Conservation (phyloP, 495 filamentous ascomycete species). For the Trichocladium uniseriatum region DNA sequence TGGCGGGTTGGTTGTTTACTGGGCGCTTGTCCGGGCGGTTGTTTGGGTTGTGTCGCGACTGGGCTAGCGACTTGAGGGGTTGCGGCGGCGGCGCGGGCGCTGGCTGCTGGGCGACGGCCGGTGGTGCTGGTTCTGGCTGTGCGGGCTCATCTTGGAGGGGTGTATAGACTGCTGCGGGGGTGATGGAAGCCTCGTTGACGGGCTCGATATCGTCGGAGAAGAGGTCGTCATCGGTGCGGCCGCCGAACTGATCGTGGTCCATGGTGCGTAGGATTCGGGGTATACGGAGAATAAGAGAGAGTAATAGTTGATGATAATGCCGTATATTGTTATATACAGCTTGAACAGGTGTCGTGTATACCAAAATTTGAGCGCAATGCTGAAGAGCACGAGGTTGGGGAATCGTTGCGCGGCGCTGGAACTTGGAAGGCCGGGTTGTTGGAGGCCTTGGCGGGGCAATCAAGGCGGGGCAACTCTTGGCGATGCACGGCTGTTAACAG, state of each 20-base stretch:
- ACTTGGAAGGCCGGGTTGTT: too few relatives aligned
- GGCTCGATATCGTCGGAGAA: conserved; percentile 45
- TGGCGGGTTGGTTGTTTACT: conserved; percentile 1
- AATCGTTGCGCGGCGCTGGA: too few relatives aligned
- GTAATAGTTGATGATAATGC: too few relatives aligned
- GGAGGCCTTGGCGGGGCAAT: too few relatives aligned
- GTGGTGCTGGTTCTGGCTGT: neutral
- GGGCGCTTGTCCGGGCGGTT: conserved; percentile 16
- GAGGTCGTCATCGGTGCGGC: conserved; percentile 43
- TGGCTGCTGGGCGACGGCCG: neutral
- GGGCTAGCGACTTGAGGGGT: conserved; percentile 22
- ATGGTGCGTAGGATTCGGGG: neutral
- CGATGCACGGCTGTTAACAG: too few relatives aligned
- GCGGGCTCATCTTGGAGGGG: neutral
- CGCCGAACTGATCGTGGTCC: conserved; percentile 38
- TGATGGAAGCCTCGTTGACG: conserved; percentile 14
- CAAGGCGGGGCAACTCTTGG: too few relatives aligned
- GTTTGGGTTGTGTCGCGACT: conserved; percentile 30
- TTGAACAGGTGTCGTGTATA: too few relatives aligned
- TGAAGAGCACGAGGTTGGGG: too few relatives aligned
- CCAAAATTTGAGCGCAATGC: too few relatives aligned
- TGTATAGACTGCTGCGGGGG: neutral
- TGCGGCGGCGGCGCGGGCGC: neutral
- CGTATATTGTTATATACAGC: too few relatives aligned
- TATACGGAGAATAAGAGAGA: too few relatives aligned